Conservation (phyloP, 768 basidiomycete genomes). For the Kwoniella mangroviensis region DNA sequence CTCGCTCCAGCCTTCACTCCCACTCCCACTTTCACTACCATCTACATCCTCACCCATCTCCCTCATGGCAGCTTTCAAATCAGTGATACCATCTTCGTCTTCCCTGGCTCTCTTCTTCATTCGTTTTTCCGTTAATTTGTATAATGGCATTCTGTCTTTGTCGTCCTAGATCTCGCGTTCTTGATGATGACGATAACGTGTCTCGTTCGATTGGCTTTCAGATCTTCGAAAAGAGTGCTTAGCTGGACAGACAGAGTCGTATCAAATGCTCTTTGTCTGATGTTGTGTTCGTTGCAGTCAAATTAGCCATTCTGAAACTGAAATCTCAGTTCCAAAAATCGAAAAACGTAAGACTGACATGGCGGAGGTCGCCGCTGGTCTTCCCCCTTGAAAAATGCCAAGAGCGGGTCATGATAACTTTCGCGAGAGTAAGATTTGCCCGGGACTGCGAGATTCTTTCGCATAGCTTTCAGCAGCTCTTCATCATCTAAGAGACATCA, state of each 20-base stretch:
- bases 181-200: background rate
- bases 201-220: background rate
- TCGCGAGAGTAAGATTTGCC: too few relatives aligned
- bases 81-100: slow-evolving; percentile 41
- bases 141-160: slow-evolving; percentile 42
- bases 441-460: too few relatives aligned
- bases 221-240: too few relatives aligned
- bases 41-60: slow-evolving; percentile 23
- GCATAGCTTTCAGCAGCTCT: too few relatives aligned
- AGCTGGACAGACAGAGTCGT: too few relatives aligned
- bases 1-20: slow-evolving; percentile 25
- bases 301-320: background rate
- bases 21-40: slow-evolving; percentile 20
- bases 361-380: background rate
- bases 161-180: background rate
- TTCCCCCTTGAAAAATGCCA: background rate
- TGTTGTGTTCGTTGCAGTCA: too few relatives aligned
- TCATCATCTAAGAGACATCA: too few relatives aligned
- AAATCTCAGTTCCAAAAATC: background rate
- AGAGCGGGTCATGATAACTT: background rate
- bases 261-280: too few relatives aligned
- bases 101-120: slow-evolving; percentile 41
- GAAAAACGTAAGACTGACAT: background rate
- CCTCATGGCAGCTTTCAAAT: slow-evolving; percentile 28
- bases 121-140: slow-evolving; percentile 44